phyloP scores from a whole-genome alignment of 2,329 filamentous ascomycete genomes.

The Penicillium psychrosexuale region DNA sequence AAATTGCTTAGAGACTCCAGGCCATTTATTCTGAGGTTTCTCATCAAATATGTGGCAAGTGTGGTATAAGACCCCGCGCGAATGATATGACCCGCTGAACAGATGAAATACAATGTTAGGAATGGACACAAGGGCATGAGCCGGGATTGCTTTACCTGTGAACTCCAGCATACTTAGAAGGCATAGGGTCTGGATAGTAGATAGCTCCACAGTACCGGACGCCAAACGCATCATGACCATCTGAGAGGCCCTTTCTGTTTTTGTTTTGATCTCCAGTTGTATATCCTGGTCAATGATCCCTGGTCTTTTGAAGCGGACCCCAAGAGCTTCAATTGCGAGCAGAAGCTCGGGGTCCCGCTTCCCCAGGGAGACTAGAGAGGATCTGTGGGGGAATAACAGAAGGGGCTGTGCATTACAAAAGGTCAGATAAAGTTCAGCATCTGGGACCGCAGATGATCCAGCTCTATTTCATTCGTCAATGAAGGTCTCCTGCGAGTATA shows the following conservation, averaged over 20 bases:
- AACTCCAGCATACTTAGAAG: conserved; percentile 33
- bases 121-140: neutral
- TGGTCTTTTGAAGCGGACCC: conserved; percentile 24
- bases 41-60: conserved; percentile 21
- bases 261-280: conserved; percentile 12
- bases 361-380: conserved; percentile 15
- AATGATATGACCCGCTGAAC: conserved; percentile 18
- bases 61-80: conserved; percentile 20
- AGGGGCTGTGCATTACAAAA: conserved; percentile 37
- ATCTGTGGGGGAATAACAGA: conserved; percentile 25
- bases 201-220: conserved; percentile 31
- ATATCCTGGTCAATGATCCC: conserved; percentile 10
- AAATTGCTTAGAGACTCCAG: conserved; percentile 16
- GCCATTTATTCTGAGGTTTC: conserved; percentile 8
- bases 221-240: conserved; percentile 28
- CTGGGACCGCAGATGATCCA: conserved; percentile 1
- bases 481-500: fast-evolving
- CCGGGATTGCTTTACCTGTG: conserved; percentile 19
- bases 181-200: conserved; percentile 34
- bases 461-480: neutral
- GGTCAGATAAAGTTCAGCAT: conserved; percentile 27
- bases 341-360: conserved; percentile 28
- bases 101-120: neutral
- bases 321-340: conserved; percentile 30
- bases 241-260: conserved; percentile 20